Conservation (phyloP, 2,329 filamentous ascomycete genomes). For the Colletotrichum coccodes region DNA sequence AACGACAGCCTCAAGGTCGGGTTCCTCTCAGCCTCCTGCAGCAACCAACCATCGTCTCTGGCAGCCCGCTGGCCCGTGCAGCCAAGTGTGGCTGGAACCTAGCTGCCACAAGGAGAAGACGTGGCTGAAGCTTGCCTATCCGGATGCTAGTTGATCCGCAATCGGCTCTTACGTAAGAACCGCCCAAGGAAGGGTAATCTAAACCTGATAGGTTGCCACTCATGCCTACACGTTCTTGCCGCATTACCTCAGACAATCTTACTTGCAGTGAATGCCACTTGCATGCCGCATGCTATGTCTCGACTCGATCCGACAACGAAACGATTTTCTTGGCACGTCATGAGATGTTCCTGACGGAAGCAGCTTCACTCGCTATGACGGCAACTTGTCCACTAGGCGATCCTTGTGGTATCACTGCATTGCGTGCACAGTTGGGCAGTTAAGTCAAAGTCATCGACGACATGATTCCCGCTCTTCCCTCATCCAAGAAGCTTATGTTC, state of each 20-base stretch:
- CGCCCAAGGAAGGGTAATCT: not conserved
- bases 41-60: conserved; percentile 9
- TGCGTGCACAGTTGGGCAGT: conserved; percentile 21
- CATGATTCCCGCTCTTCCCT: conserved; percentile 7
- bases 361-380: not conserved
- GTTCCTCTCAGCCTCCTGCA: conserved; percentile 23
- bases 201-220: not conserved
- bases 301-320: conserved; percentile 4
- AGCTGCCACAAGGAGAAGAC: not conserved
- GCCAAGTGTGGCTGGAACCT: not conserved
- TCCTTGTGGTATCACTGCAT: conserved; percentile 25
- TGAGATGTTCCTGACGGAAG: not conserved
- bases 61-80: conserved; percentile 19
- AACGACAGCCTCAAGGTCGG: conserved; percentile 24
- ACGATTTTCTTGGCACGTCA: conserved; percentile 7
- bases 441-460: conserved; percentile 13
- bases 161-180: not conserved
- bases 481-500: conserved; percentile 25
- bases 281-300: conserved; percentile 14
- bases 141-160: not conserved
- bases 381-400: conserved; percentile 2
- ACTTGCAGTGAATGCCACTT: not conserved
- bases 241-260: not conserved
- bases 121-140: not conserved
- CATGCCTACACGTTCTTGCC: too few species aligned